A percentile compares a stretch with the other conserved stretches of the same genome.
Evolutionary conservation across 495 filamentous ascomycete genomes (phyloP).

Genomic region (Neurospora sublineolata): DNA sequence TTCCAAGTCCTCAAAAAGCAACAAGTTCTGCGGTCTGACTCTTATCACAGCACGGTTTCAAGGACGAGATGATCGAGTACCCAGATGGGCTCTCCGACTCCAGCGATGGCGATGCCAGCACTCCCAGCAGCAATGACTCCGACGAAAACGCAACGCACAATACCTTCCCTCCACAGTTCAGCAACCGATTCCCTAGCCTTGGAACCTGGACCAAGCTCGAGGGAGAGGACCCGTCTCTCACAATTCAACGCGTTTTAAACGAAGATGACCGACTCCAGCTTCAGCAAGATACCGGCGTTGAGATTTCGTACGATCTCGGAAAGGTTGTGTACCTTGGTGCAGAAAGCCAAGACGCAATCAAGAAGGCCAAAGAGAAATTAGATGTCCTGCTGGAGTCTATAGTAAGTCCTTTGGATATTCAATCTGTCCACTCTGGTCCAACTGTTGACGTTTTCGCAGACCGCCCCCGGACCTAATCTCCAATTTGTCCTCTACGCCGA

Average conservation of each 20-base stretch:
- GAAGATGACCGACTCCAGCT: constrained; percentile 12
- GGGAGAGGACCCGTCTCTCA: constrained; percentile 1
- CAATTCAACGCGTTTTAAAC: constrained; percentile 8
- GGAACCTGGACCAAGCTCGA: constrained; percentile 13
- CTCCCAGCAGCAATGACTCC: not conserved
- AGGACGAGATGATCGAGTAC: not conserved
- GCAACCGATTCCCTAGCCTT: not conserved
- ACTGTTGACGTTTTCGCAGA: not conserved
- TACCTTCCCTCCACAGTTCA: not conserved
- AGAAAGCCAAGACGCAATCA: constrained; percentile 7
- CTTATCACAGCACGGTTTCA: not conserved
- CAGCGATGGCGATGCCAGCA: not conserved
- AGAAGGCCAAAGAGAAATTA: constrained; percentile 23
- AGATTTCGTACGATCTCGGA: constrained; percentile 12
- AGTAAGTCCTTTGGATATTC: constrained; percentile 16
- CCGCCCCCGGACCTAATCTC: not conserved
- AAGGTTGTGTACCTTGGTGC: constrained; percentile 26
- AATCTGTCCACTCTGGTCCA: not conserved
- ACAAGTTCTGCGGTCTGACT: not conserved
- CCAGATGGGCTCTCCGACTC: not conserved
- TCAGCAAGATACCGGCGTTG: constrained; percentile 13
- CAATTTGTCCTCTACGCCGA: constrained; percentile 27
- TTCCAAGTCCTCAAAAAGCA: not conserved
- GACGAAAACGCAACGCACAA: not conserved
- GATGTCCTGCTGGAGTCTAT: constrained; percentile 20